These are phyloP conservation scores for Cadophora malorum DNA, from an alignment of 2,329 filamentous ascomycete genomes.

Conservation along the genomic window DNA sequence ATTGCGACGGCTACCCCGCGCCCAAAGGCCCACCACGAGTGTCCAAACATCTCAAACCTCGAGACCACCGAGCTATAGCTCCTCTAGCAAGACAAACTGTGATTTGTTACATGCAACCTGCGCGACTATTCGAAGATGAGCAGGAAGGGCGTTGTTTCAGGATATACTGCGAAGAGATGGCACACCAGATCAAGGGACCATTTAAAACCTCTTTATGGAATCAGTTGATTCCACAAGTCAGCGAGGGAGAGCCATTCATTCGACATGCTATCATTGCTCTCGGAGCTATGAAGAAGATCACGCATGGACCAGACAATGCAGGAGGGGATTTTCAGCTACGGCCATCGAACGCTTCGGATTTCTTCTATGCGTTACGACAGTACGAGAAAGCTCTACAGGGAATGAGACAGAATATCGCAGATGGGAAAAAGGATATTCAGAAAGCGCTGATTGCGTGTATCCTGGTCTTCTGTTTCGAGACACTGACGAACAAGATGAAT, in stretches of 20 bases:
- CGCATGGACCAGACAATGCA: not conserved
- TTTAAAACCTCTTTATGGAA: constrained; percentile 31
- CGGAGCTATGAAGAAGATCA: constrained; percentile 22
- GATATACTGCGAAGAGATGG: constrained; percentile 33
- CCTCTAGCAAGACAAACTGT: not conserved
- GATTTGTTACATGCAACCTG: not conserved
- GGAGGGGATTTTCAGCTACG: constrained; percentile 13
- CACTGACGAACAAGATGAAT: constrained; percentile 22
- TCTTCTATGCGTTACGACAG: constrained; percentile 28
- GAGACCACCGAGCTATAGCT: not conserved
- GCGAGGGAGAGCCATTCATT: constrained; percentile 32
- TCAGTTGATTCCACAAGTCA: constrained; percentile 33
- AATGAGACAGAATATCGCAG: constrained; percentile 29
- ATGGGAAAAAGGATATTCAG: constrained; percentile 25
- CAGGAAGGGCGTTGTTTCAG: constrained; percentile 30
- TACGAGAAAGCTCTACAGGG: constrained; percentile 28
- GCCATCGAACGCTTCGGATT: not conserved
- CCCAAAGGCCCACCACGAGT: not conserved
- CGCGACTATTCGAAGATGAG: constrained; percentile 25
- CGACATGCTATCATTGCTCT: constrained; percentile 34
- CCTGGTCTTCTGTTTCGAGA: constrained; percentile 31
- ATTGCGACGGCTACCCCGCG: constrained; percentile 24
- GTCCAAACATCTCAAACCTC: not conserved
- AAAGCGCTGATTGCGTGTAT: constrained; percentile 31
- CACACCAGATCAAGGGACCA: constrained; percentile 30